phyloP scores from a whole-genome alignment of 192 early-diverging fungal genomes.

The Allomyces arbusculus region DNA sequence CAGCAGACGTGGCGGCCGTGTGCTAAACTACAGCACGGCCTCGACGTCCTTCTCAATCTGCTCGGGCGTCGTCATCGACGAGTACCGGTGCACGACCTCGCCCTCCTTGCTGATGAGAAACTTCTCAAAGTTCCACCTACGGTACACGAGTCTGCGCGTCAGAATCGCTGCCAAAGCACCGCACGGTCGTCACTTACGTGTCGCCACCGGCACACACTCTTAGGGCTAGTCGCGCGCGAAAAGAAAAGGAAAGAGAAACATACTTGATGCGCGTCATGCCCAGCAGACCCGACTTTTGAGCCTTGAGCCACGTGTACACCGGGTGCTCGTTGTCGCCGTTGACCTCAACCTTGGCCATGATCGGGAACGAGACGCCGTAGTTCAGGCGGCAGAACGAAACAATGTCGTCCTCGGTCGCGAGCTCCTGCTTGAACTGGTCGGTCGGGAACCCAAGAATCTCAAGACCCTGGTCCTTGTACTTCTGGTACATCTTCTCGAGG shows the following conservation, averaged over 20 bases:
- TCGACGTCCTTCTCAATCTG: conserved; percentile 35
- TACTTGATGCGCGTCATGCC: conserved; percentile 7
- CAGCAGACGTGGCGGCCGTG: too few relatives aligned
- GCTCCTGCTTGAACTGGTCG: conserved; percentile 73
- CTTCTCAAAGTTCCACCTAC: conserved; percentile 74
- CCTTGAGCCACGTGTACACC: conserved; percentile 44
- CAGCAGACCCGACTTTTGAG: conserved; percentile 22
- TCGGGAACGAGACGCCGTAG: conserved; percentile 69
- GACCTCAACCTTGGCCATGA: conserved; percentile 71
- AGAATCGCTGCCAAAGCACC: too few relatives aligned
- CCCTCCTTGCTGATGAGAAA: conserved; percentile 50
- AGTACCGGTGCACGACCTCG: conserved; percentile 38
- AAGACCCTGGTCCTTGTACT: conserved; percentile 47
- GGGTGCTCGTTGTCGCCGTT: conserved; percentile 45
- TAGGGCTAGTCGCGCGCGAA: background rate
- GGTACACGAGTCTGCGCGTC: too few relatives aligned
- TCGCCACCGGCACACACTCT: too few relatives aligned
- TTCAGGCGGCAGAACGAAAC: conserved; percentile 32
- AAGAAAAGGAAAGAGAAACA: background rate
- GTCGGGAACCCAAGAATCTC: conserved; percentile 77
- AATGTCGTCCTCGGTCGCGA: conserved; percentile 15
- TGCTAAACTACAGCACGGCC: conserved; percentile 19
- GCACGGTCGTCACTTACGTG: too few relatives aligned
- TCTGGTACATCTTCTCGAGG: conserved; percentile 44
- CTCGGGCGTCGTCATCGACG: conserved; percentile 39